phyloP scores from a whole-genome alignment of 2,329 filamentous ascomycete genomes.

The Ambrosiella cleistominuta region DNA sequence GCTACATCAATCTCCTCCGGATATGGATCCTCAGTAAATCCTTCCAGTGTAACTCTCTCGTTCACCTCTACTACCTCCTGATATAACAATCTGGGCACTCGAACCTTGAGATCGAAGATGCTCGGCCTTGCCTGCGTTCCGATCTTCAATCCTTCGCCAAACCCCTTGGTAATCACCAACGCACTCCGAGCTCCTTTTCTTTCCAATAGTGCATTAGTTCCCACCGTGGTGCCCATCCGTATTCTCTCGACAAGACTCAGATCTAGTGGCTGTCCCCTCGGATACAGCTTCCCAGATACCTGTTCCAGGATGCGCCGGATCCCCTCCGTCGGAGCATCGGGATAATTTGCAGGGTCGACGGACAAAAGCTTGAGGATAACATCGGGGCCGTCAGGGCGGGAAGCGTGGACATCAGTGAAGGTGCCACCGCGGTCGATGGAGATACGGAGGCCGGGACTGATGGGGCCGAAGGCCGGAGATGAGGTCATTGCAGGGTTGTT shows the following conservation, averaged over 20 bases:
- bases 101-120: constrained; percentile 81
- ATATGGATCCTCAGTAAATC: constrained; percentile 75
- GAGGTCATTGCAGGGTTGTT: neutral
- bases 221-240: constrained; percentile 89
- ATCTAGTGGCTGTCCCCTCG: constrained; percentile 62
- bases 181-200: constrained; percentile 80
- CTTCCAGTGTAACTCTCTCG: constrained; percentile 78
- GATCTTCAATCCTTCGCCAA: constrained; percentile 73
- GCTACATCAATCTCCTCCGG: constrained; percentile 37
- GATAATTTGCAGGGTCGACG: constrained; percentile 78
- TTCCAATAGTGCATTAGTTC: constrained; percentile 80
- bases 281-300: constrained; percentile 59
- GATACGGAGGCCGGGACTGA: constrained; percentile 44
- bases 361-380: constrained; percentile 77
- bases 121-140: constrained; percentile 79
- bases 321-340: constrained; percentile 78
- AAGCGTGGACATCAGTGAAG: constrained; percentile 84
- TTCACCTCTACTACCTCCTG: constrained; percentile 75
- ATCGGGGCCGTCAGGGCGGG: constrained; percentile 53
- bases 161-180: constrained; percentile 72
- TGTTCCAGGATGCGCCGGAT: constrained; percentile 71
- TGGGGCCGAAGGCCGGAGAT: neutral
- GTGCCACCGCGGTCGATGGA: constrained; percentile 71
- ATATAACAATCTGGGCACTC: constrained; percentile 75
- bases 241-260: constrained; percentile 76